Evolutionary conservation across 352 stramenopile genomes (phyloP), one percentile per base, ranked within the genome.

Genomic region (Globisporangium emineosum): DNA sequence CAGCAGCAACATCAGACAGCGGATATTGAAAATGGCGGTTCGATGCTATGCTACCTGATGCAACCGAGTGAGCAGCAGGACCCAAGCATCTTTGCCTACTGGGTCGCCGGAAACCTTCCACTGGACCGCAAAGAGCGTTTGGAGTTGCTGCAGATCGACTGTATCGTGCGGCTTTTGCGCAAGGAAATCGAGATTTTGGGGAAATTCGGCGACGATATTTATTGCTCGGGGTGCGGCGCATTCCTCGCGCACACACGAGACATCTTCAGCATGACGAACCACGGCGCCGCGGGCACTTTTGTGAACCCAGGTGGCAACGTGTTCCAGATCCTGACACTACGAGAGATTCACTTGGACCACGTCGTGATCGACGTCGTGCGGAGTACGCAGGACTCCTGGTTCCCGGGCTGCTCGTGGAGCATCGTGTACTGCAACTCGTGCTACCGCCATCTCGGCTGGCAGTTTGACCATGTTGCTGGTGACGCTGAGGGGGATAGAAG

Each of bases 251-350:
- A 85, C 21, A 91, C 81, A n/a, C 67, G 73, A 1, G 81, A 93
- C 19, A 93, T 95, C 64, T 92, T 95, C 62, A 90, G 76, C 57
- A 86, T 91, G 77, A 84, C 72, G 21, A 68, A 62, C n/a, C 74
- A 84, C 45, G 80, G 78, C 42, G 75, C 75, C 3, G 78, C 74
- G 0, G 84, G 80, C 7, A 95, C 87, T 7, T 95, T 94, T 57
- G 87, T 94, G 15, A 95, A 95, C 57, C 87, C 87, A 5, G 72
- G 76, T 2, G 87, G 87, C 10, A 76, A 82, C 51, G 86, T 94
- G 5, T 89, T 88, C 59, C 87, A 95, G 72, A 78, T 94, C 33
- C 75, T 95, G 65, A 94, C 87, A 43, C 66, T 95, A 54, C 72
- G 77, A 2, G 67, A 79, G 2, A 77, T 95, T 4, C 51, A 83